A percentile compares a stretch with the other conserved stretches of the same genome.
Evolutionary conservation across 1,139 yeast species (phyloP).

Genomic region (Protomyces arabidopsidicola): DNA sequence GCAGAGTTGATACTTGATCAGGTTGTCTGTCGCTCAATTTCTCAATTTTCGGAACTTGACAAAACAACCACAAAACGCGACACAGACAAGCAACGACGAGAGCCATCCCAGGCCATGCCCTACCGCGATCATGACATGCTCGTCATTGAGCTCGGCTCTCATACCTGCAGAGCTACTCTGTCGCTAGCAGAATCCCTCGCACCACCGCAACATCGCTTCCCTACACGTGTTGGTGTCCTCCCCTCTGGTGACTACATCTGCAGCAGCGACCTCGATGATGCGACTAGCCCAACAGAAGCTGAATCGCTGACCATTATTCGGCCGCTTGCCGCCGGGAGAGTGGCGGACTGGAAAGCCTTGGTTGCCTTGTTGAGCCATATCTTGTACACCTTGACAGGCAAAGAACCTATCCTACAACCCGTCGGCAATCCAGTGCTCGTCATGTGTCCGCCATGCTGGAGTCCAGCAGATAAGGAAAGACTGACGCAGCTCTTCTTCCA

Average conservation of each 20-base stretch:
- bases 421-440: slow-evolving; percentile 29
- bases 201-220: slow-evolving; percentile 26
- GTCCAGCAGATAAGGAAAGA: slow-evolving; percentile 24
- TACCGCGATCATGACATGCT: slow-evolving; percentile 22
- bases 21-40: background rate
- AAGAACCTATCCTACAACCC: slow-evolving; percentile 3
- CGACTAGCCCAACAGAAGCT: background rate
- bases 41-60: background rate
- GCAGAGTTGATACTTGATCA: no score
- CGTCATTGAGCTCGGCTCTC: slow-evolving; percentile 31
- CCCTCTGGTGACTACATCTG: slow-evolving; percentile 7
- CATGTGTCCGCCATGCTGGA: slow-evolving; percentile 30
- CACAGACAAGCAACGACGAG: background rate
- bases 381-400: slow-evolving; percentile 5
- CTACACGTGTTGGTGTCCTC: slow-evolving; percentile 2
- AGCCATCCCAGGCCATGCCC: slow-evolving; percentile 2
- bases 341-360: slow-evolving; percentile 29
- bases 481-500: slow-evolving; percentile 53
- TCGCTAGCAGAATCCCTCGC: slow-evolving; percentile 30
- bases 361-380: slow-evolving; percentile 36
- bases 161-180: slow-evolving; percentile 25
- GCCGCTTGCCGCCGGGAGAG: slow-evolving; percentile 27
- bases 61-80: background rate
- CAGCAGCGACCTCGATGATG: background rate
- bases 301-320: slow-evolving; percentile 5